Conservation (phyloP, 75 land plant species). For the Cupressus sempervirens region DNA sequence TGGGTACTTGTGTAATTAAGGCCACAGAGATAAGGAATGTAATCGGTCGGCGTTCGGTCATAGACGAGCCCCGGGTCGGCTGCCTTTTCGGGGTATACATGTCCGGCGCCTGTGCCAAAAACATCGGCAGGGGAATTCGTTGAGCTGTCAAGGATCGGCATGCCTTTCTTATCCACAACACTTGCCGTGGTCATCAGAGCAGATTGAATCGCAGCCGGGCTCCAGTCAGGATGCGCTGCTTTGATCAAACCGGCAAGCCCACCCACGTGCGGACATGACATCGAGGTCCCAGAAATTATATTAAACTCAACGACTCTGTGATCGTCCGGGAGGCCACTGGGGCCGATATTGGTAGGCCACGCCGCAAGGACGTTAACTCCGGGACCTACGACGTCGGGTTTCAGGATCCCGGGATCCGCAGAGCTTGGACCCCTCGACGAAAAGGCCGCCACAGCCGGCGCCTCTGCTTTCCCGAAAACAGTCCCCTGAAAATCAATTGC, state of each 20-base stretch:
- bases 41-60: constrained; percentile 28
- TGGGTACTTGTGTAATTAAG: constrained; percentile 11
- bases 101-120: constrained; percentile 30
- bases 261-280: constrained; percentile 31
- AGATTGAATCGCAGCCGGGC: constrained; percentile 31
- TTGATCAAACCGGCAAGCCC: constrained; percentile 31
- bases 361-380: constrained; percentile 22
- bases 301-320: constrained; percentile 5
- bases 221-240: constrained; percentile 28
- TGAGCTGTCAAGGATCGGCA: neutral
- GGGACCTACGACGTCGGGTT: constrained; percentile 19
- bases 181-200: constrained; percentile 32
- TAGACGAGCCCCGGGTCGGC: constrained; percentile 46
- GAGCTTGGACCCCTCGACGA: constrained; percentile 24
- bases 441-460: constrained; percentile 29
- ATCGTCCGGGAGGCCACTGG: constrained; percentile 4
- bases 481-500: constrained; percentile 14
- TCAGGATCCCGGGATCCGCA: constrained; percentile 8
- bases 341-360: constrained; percentile 8
- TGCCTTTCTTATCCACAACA: neutral
- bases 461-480: neutral
- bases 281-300: constrained; percentile 34
- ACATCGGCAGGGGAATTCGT: neutral
- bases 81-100: constrained; percentile 36
- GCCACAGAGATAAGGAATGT: constrained; percentile 34